A percentile compares a stretch with the other conserved stretches of the same genome.
phyloP scores from a whole-genome alignment of 2,329 filamentous ascomycete genomes.

The Clathrospora elynae region DNA sequence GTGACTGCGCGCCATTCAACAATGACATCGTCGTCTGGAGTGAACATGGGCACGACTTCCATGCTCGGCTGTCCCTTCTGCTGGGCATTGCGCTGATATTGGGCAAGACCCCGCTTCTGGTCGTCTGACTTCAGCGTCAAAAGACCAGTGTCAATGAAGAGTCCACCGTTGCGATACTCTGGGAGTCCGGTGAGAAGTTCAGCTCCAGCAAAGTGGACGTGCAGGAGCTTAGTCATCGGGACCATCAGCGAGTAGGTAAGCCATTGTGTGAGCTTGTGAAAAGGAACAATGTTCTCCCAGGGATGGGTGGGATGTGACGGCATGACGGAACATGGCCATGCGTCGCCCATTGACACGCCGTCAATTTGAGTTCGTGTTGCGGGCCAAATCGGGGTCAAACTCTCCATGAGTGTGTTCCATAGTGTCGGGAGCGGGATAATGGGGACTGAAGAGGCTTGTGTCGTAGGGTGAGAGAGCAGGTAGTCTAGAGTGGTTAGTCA shows the following conservation, averaged over 20 bases:
- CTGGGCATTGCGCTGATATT: constrained; percentile 71
- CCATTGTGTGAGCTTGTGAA: constrained; percentile 92
- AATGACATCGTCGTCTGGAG: constrained; percentile 75
- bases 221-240: constrained; percentile 80
- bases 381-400: constrained; percentile 87
- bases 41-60: constrained; percentile 76
- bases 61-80: constrained; percentile 72
- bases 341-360: constrained; percentile 85
- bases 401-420: constrained; percentile 89
- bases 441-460: constrained; percentile 84
- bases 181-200: constrained; percentile 87
- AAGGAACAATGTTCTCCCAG: constrained; percentile 84
- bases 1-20: constrained; percentile 80
- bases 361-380: constrained; percentile 83
- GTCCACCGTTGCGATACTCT: constrained; percentile 89
- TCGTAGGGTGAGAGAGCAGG: constrained; percentile 87
- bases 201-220: constrained; percentile 78
- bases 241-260: constrained; percentile 93
- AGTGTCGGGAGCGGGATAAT: constrained; percentile 85
- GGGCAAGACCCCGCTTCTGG: constrained; percentile 70
- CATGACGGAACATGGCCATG: constrained; percentile 88
- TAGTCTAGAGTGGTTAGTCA: constrained; percentile 66
- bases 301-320: constrained; percentile 71
- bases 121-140: constrained; percentile 75
- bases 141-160: constrained; percentile 84